Evolutionary conservation across 1,139 yeast species (phyloP).

Genomic region (Sugiyamaella grinbergsii): DNA sequence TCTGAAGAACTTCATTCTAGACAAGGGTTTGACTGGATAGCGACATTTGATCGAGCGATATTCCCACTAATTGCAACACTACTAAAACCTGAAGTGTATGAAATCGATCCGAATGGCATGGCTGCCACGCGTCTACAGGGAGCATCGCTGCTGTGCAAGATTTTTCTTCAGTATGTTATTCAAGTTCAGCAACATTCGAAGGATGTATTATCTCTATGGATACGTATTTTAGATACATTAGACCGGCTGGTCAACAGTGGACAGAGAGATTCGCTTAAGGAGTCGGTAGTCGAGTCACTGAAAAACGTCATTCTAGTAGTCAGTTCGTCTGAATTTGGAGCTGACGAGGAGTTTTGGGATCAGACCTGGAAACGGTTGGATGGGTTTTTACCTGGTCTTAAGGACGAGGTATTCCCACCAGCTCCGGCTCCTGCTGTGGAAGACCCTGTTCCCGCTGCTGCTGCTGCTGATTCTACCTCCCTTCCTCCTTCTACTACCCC

Average conservation of each 20-base stretch:
- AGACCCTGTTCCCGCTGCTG: neutral
- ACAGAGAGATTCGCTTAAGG: constrained; percentile 49
- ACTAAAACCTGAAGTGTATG: constrained; percentile 65
- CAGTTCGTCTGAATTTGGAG: constrained; percentile 44
- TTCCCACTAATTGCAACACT: constrained; percentile 72
- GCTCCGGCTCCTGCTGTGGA: neutral
- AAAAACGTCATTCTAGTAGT: constrained; percentile 59
- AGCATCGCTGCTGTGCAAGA: constrained; percentile 67
- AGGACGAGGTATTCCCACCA: constrained; percentile 37
- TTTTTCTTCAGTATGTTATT: constrained; percentile 62
- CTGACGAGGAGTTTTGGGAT: constrained; percentile 47
- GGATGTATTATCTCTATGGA: constrained; percentile 45
- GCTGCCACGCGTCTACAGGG: constrained; percentile 65
- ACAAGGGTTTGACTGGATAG: constrained; percentile 42
- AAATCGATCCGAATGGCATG: constrained; percentile 66
- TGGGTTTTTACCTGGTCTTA: constrained; percentile 50
- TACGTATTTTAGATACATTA: constrained; percentile 51
- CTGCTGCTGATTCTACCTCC: too few relatives aligned
- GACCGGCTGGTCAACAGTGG: constrained; percentile 50
- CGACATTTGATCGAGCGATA: constrained; percentile 67
- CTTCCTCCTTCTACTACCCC: too few relatives aligned
- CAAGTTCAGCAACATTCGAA: constrained; percentile 39
- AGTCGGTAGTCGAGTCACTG: constrained; percentile 62
- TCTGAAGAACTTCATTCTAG: constrained; percentile 47
- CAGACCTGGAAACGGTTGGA: constrained; percentile 51